These are phyloP conservation scores for Auxenochlorella pyrenoidosa DNA, from an alignment of 139 green algal genomes.

Conservation along the genomic window DNA sequence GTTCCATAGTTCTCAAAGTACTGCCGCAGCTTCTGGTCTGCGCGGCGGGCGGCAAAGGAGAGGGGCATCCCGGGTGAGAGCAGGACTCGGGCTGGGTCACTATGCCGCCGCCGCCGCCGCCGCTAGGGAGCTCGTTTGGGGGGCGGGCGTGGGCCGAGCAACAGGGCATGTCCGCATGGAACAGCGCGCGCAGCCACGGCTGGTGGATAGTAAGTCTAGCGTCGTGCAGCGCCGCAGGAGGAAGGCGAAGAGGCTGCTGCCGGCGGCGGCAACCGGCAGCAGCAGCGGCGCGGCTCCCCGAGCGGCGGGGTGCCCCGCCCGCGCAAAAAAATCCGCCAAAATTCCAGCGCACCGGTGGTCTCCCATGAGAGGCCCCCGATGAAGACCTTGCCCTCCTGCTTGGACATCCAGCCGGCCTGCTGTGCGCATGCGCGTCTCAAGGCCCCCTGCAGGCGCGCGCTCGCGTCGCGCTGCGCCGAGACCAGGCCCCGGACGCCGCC, in stretches of 20 bases:
- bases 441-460: neutral
- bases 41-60: neutral
- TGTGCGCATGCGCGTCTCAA: neutral
- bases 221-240: neutral
- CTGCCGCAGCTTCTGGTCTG: constrained; percentile 59
- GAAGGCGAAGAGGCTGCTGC: neutral
- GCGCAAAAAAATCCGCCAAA: neutral
- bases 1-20: constrained; percentile 94
- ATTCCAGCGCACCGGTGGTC: constrained; percentile 53
- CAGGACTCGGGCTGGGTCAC: too few species aligned
- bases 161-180: neutral
- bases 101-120: too few species aligned
- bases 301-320: neutral
- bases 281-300: too few species aligned
- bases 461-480: too few species aligned
- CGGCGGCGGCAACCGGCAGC: neutral
- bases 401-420: constrained; percentile 41
- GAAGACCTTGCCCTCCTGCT: constrained; percentile 81
- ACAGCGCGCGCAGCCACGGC: neutral
- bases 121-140: too few species aligned
- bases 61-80: too few species aligned
- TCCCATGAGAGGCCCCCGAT: constrained; percentile 89
- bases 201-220: too few species aligned
- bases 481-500: too few species aligned
- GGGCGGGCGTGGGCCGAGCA: too few species aligned